phyloP scores from a whole-genome alignment of 192 early-diverging fungal genomes.

The Linnemannia schmuckeri region DNA sequence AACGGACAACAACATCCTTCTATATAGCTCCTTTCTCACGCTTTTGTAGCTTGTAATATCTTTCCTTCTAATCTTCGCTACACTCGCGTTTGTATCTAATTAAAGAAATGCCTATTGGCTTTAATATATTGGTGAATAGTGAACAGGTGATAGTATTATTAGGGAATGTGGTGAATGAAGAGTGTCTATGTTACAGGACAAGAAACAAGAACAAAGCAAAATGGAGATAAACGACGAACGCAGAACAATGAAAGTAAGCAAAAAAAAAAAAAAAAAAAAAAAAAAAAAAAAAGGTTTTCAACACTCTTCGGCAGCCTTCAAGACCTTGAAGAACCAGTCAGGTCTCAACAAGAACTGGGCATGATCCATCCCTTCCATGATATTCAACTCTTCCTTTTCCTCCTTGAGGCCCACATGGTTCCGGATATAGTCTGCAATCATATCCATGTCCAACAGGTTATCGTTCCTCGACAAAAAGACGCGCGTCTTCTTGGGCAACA shows the following conservation, averaged over 20 bases:
- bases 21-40: not conserved
- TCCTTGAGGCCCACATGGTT: slow-evolving; percentile 28
- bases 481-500: slow-evolving; percentile 42
- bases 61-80: not conserved
- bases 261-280: not conserved
- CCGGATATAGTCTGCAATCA: slow-evolving; percentile 38
- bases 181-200: not conserved
- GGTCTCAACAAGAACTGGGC: slow-evolving; percentile 46
- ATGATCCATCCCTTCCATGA: slow-evolving; percentile 54
- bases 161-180: not conserved
- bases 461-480: slow-evolving; percentile 51
- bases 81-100: not conserved
- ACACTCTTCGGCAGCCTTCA: slow-evolving; percentile 49
- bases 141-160: not conserved
- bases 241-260: no score
- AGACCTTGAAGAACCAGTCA: slow-evolving; percentile 44
- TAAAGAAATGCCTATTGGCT: not conserved
- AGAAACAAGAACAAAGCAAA: not conserved
- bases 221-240: not conserved
- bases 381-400: slow-evolving; percentile 34
- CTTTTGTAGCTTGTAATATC: not conserved
- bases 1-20: not conserved
- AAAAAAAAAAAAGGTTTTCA: not conserved
- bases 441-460: slow-evolving; percentile 42
- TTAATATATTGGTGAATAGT: not conserved